A percentile compares a stretch with the other conserved stretches of the same genome.
phyloP scores from a whole-genome alignment of 257 asterid species.

The Phtheirospermum japonicum region DNA sequence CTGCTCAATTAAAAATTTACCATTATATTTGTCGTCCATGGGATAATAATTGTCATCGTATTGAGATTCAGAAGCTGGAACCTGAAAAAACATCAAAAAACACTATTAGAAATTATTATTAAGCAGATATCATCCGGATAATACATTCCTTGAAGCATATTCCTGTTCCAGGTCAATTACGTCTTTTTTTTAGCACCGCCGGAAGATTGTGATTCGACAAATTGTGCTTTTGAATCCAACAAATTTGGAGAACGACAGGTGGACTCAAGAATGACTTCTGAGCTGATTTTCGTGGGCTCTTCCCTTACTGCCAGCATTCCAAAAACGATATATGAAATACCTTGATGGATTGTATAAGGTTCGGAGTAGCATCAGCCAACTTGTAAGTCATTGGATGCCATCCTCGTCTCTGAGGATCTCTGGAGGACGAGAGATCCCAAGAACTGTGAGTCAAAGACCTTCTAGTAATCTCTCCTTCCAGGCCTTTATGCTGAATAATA shows the following conservation, averaged over 20 bases:
- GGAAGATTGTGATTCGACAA: neutral
- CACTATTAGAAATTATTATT: neutral
- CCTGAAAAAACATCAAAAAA: constrained; percentile 24
- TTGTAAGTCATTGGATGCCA: too few relatives aligned
- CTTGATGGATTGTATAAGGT: too few relatives aligned
- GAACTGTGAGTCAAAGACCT: too few relatives aligned
- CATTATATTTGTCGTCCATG: constrained; percentile 23
- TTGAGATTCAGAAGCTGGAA: constrained; percentile 27
- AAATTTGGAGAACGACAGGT: neutral
- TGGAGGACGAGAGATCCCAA: too few relatives aligned
- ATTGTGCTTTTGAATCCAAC: neutral
- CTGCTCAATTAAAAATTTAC: constrained; percentile 24
- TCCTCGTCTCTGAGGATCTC: too few relatives aligned
- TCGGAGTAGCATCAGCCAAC: too few relatives aligned
- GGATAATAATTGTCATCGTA: constrained; percentile 12
- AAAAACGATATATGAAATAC: too few relatives aligned
- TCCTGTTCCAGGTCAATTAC: constrained; percentile 26
- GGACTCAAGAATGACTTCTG: constrained; percentile 24
- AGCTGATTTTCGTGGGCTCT: constrained; percentile 30
- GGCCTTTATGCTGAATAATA: too few relatives aligned
- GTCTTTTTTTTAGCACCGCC: neutral
- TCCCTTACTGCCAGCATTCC: constrained; percentile 21
- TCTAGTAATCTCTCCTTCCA: too few relatives aligned
- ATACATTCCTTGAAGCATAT: constrained; percentile 19
- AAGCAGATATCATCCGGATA: neutral